A percentile compares a stretch with the other conserved stretches of the same genome.
Evolutionary conservation across 306 rosid species (phyloP).

Genomic region (Glycine tomentella): DNA sequence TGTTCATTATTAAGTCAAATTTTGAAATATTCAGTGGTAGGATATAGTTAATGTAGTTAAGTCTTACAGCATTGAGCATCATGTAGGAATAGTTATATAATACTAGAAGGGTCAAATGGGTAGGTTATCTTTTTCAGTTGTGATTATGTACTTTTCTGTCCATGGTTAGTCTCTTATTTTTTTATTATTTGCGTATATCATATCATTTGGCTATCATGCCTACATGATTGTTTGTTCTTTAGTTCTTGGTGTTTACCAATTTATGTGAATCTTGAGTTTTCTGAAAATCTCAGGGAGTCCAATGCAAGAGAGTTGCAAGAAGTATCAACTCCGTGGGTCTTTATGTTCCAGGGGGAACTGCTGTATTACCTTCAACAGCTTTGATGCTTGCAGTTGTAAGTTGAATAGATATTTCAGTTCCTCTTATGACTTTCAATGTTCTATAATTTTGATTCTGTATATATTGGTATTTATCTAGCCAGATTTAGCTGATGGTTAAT

Average conservation of each 20-base stretch:
- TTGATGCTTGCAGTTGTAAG: conserved; percentile 97
- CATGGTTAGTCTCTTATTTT: conserved; percentile 28
- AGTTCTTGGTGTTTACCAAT: conserved; percentile 26
- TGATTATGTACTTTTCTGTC: not conserved
- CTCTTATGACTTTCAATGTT: conserved; percentile 18
- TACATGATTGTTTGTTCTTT: conserved; percentile 18
- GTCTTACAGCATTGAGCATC: conserved; percentile 13
- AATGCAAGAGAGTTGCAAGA: conserved; percentile 96
- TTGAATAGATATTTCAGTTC: conserved; percentile 40
- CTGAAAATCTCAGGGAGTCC: conserved; percentile 78
- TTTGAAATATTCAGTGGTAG: conserved; percentile 11
- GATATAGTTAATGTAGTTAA: conserved; percentile 7
- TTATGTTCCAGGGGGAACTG: conserved; percentile 99
- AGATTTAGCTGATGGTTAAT: conserved; percentile 44
- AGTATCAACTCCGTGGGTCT: conserved; percentile 96
- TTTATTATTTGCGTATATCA: not conserved
- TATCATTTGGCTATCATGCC: conserved; percentile 14
- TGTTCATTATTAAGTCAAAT: conserved; percentile 13
- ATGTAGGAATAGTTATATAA: conserved; percentile 13
- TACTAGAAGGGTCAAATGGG: conserved; percentile 29
- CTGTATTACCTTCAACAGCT: conserved; percentile 97
- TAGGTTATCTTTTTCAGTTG: conserved; percentile 17
- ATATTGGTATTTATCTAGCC: not conserved
- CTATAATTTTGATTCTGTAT: conserved; percentile 8
- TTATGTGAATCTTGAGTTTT: conserved; percentile 45